phyloP scores from a whole-genome alignment of 108 stramenopile genomes.

The Fistulifera pelliculosa region DNA sequence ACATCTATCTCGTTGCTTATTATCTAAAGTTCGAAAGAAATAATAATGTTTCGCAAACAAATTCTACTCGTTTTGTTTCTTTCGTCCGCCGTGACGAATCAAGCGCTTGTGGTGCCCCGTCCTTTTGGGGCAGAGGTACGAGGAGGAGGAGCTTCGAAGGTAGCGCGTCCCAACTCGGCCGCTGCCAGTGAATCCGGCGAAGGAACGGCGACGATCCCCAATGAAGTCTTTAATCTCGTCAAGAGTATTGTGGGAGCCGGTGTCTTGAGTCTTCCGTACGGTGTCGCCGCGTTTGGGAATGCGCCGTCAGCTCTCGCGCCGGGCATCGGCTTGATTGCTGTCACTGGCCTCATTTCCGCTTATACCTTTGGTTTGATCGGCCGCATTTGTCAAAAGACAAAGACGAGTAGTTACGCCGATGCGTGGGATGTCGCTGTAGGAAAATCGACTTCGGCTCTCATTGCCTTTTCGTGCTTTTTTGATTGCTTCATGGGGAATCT shows the following conservation, averaged over 20 bases:
- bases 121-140: too few species aligned
- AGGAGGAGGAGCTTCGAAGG: too few species aligned
- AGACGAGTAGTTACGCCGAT: constrained; percentile 81
- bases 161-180: too few species aligned
- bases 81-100: too few species aligned
- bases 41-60: too few species aligned
- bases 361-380: constrained; percentile 90
- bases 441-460: constrained; percentile 55
- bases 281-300: constrained; percentile 88
- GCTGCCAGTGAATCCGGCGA: background rate
- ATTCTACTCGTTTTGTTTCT: too few species aligned
- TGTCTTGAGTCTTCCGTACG: constrained; percentile 86
- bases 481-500: constrained; percentile 83
- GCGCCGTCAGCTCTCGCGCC: constrained; percentile 83
- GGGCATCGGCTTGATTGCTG: constrained; percentile 60
- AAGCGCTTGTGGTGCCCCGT: too few species aligned
- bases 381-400: constrained; percentile 70
- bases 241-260: constrained; percentile 88
- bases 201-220: constrained; percentile 41
- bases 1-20: too few species aligned
- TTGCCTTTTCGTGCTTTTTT: constrained; percentile 79
- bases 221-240: constrained; percentile 88
- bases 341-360: constrained; percentile 76
- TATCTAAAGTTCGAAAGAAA: too few species aligned
- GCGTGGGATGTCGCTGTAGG: constrained; percentile 88